A percentile compares a stretch with the other conserved stretches of the same genome.
phyloP scores from a whole-genome alignment of 495 filamentous ascomycete genomes.

The Aspergillus cavernicola region DNA sequence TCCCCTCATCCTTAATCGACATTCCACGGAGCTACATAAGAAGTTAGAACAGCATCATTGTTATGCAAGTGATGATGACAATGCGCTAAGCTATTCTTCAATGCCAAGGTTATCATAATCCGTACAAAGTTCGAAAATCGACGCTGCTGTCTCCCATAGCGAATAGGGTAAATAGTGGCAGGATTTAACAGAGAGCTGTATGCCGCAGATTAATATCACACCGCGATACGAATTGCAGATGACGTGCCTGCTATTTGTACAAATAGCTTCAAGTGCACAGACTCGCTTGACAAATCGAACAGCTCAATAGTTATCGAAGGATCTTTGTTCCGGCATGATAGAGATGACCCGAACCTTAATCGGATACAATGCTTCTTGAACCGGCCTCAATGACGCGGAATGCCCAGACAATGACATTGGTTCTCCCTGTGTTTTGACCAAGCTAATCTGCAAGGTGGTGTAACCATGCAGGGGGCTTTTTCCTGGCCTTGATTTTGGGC shows the following conservation, averaged over 20 bases:
- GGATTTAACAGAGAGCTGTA: no score
- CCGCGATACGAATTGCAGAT: constrained; percentile 26
- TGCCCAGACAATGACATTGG: background rate
- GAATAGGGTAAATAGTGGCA: no score
- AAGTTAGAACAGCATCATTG: no score
- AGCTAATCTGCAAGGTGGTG: background rate
- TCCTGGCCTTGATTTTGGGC: no score
- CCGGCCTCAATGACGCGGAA: background rate
- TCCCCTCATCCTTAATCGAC: background rate
- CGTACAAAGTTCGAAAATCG: no score
- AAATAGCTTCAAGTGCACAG: constrained; percentile 17
- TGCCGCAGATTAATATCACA: constrained; percentile 23
- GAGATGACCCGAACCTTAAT: background rate
- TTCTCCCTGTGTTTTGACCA: background rate
- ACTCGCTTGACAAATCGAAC: constrained; percentile 15
- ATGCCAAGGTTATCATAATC: no score
- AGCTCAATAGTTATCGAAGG: background rate
- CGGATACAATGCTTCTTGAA: background rate
- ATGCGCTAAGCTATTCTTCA: no score
- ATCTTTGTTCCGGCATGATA: background rate
- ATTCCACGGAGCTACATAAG: no score
- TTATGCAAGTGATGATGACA: no score
- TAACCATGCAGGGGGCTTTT: no score
- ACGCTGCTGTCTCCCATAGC: no score
- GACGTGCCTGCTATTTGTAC: constrained; percentile 27